Base-by-base conservation (phyloP, 257 asterid species). In the Solanum pimpinellifolium region DNA sequence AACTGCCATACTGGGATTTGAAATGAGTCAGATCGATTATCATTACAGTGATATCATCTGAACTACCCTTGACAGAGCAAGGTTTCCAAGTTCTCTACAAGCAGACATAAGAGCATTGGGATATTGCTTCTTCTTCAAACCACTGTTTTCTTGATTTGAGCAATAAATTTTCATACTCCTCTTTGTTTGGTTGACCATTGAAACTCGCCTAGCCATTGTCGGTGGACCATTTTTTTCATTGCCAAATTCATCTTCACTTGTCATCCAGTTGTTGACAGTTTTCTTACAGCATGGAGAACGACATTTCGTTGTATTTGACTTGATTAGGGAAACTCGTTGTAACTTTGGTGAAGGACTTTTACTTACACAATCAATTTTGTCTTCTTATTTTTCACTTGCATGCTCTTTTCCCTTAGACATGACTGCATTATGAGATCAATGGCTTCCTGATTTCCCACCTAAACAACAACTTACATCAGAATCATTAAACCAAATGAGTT, bases 21-120 rank as follows among this genome's bases (percentile, higher is more conserved):
- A 87, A 90, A 59, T 78, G 89, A 46, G 41, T 89, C 46, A 97
- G 87, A 90, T 95, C 95, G 29, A 95, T 89, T 85, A 96, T 89
- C 97, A 94, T 94, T 33, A 93, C 98, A 3, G 97, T 96, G 78
- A 94, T 90, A 86, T 95, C 98, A 89, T 94, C 98, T 90, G 92
- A 89, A 92, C 98, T 91, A 62, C 97, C 99, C 98, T 92, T 3
- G 78, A 86, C 82, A 92, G 92, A 41, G 96, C 98, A 84, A 94
- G 96, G 59, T 88, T 89, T 77, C 90, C 95, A 84, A 96, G 98
- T 91, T 92, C 93, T 91, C 93, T 92, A 87, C 97, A 93, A 69
- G 95, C 98, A 59, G 90, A 91, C 81, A 91, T 81, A 80, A 94
- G 93, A 59, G 91, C 91, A 75, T 83, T 84, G 35, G 73, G 46